Percentiles rank a stretch among this genome's conserved stretches.
phyloP scores from a whole-genome alignment of 371 early-diverging fungal genomes.

The Batrachochytrium dendrobatidis region DNA sequence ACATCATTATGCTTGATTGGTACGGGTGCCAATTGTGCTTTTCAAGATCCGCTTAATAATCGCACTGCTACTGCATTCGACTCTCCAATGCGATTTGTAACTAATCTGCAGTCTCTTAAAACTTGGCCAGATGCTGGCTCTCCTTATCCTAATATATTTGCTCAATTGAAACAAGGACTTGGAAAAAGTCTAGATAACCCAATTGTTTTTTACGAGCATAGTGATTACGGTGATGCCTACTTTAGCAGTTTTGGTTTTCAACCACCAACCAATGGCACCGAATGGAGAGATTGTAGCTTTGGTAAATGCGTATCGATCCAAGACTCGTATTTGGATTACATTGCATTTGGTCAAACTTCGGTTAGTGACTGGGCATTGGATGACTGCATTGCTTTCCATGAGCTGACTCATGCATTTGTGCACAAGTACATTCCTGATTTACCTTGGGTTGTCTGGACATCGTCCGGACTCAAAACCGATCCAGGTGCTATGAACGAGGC shows the following conservation, averaged over 20 bases:
- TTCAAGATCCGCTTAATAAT: conserved; percentile 17
- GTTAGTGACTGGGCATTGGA: conserved; percentile 23
- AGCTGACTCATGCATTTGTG: conserved; percentile 25
- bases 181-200: conserved; percentile 19
- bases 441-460: conserved; percentile 16
- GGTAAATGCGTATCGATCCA: conserved; percentile 8
- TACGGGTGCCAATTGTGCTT: conserved; percentile 18
- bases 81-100: conserved; percentile 13
- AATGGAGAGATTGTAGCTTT: conserved; percentile 12
- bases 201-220: conserved; percentile 14
- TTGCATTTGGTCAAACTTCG: conserved; percentile 21
- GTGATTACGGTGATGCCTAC: conserved; percentile 20
- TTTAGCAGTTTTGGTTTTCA: conserved; percentile 6
- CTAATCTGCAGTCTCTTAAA: conserved; percentile 16
- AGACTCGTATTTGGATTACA: conserved; percentile 4
- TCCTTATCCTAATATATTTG: conserved; percentile 13
- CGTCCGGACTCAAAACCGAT: conserved; percentile 19
- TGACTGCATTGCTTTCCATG: conserved; percentile 26
- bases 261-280: conserved; percentile 5
- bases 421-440: conserved; percentile 24
- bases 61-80: conserved; percentile 13
- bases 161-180: conserved; percentile 18
- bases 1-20: conserved; percentile 19
- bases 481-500: conserved; percentile 33
- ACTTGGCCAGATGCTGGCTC: not conserved